A percentile compares a stretch with the other conserved stretches of the same genome.
These are phyloP conservation scores for Aspergillus avenaceus DNA, from an alignment of 495 filamentous ascomycete species.

Conservation along the genomic window DNA sequence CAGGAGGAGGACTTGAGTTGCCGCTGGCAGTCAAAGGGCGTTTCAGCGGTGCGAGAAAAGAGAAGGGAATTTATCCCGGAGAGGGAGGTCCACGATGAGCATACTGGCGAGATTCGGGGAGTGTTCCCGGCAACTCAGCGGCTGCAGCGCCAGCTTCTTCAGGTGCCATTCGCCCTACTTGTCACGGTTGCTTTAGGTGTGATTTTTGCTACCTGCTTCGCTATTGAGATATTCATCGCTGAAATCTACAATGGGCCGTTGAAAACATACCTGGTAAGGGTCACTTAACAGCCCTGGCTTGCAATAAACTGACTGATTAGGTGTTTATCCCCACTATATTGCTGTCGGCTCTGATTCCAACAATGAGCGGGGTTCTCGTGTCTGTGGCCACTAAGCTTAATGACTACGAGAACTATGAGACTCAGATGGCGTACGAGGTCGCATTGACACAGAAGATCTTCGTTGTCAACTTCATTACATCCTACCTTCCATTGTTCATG, in stretches of 20 bases:
- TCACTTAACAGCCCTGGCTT: neutral
- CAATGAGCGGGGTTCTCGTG: constrained; percentile 71
- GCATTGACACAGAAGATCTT: constrained; percentile 89
- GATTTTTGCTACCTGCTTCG: constrained; percentile 83
- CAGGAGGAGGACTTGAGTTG: constrained; percentile 88
- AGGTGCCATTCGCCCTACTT: constrained; percentile 81
- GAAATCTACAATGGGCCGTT: constrained; percentile 92
- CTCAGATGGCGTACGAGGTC: constrained; percentile 68
- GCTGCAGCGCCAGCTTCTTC: constrained; percentile 72
- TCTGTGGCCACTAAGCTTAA: constrained; percentile 75
- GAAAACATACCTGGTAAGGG: constrained; percentile 73
- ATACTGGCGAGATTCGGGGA: constrained; percentile 78
- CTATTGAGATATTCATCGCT: constrained; percentile 92
- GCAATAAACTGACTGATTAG: constrained; percentile 44
- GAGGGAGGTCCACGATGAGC: constrained; percentile 66
- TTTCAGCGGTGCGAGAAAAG: constrained; percentile 74
- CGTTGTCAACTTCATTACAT: constrained; percentile 95
- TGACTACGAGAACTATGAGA: constrained; percentile 90
- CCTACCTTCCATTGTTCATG: constrained; percentile 86
- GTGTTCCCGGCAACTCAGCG: constrained; percentile 77
- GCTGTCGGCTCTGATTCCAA: constrained; percentile 74
- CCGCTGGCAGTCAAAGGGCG: constrained; percentile 86
- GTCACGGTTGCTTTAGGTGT: constrained; percentile 67
- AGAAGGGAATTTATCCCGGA: constrained; percentile 77
- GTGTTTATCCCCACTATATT: constrained; percentile 85